phyloP scores from a whole-genome alignment of 2,329 filamentous ascomycete genomes.

The Pseudophaeomoniella oleicola region DNA sequence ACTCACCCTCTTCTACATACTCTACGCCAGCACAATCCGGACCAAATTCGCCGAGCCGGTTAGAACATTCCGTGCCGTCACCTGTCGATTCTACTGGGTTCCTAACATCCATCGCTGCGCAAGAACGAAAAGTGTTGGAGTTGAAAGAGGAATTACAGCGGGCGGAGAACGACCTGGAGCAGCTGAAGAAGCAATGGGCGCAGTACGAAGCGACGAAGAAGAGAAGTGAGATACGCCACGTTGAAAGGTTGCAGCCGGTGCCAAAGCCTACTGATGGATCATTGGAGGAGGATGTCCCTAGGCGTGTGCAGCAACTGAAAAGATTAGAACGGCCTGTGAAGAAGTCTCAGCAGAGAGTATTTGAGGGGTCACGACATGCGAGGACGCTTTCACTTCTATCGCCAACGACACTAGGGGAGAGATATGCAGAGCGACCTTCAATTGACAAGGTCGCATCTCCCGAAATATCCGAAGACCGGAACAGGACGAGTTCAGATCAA shows the following conservation, averaged over 20 bases:
- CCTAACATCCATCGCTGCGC: slow-evolving; percentile 77
- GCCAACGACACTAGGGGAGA: slow-evolving; percentile 21
- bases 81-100: slow-evolving; percentile 33
- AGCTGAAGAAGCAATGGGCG: slow-evolving; percentile 74
- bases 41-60: slow-evolving; percentile 7
- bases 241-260: slow-evolving; percentile 44
- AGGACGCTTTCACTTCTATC: slow-evolving; percentile 70
- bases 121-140: slow-evolving; percentile 83
- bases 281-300: not conserved
- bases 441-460: slow-evolving; percentile 8
- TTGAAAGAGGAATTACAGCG: slow-evolving; percentile 75
- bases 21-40: slow-evolving; percentile 2
- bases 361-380: slow-evolving; percentile 48
- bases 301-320: not conserved
- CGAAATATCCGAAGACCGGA: too few species aligned
- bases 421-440: not conserved
- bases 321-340: not conserved
- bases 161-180: slow-evolving; percentile 62
- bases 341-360: slow-evolving; percentile 41
- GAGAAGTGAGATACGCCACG: slow-evolving; percentile 47
- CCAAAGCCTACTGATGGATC: slow-evolving; percentile 16
- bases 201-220: slow-evolving; percentile 64
- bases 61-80: slow-evolving; percentile 18
- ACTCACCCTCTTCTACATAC: slow-evolving; percentile 4
- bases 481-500: not conserved